A percentile compares a stretch with the other conserved stretches of the same genome.
These are phyloP conservation scores for Globisporangium abappressorium DNA, from an alignment of 352 stramenopile species.

Conservation along the genomic window DNA sequence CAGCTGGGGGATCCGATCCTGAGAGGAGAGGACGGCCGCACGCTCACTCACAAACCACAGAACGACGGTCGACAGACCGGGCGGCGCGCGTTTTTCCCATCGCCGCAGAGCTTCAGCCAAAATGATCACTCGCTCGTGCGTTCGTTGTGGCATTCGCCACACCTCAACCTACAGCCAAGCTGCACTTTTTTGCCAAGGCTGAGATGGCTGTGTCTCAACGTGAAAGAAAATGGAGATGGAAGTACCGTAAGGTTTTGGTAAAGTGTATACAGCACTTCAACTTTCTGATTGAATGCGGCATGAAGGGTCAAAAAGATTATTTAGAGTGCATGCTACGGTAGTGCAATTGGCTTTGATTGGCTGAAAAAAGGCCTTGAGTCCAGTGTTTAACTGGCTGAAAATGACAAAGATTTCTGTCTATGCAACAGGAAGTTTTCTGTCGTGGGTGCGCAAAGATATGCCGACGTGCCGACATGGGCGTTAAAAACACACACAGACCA, in stretches of 20 bases:
- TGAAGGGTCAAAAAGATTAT: not conserved
- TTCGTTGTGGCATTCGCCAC: not conserved
- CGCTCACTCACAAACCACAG: not conserved
- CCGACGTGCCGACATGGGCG: not conserved
- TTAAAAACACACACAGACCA: not conserved
- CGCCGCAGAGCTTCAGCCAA: not conserved
- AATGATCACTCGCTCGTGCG: not conserved
- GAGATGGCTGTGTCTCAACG: slow-evolving; percentile 1
- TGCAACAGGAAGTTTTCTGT: not conserved
- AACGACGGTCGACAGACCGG: not conserved
- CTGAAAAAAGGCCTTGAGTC: not conserved
- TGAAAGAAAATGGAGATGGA: slow-evolving; percentile 5
- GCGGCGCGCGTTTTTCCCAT: not conserved
- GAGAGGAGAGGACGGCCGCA: not conserved
- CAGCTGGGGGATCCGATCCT: not conserved
- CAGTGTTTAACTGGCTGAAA: not conserved
- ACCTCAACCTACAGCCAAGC: not conserved
- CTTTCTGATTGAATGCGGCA: not conserved
- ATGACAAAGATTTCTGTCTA: not conserved
- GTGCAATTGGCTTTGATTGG: not conserved
- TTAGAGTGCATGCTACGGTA: not conserved
- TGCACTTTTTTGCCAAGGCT: not conserved
- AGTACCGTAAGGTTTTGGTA: not conserved
- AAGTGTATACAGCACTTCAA: not conserved
- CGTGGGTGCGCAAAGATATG: not conserved